A percentile compares a stretch with the other conserved stretches of the same genome.
phyloP scores from a whole-genome alignment of 2,329 filamentous ascomycete species.

The Fusarium verrucosum region DNA sequence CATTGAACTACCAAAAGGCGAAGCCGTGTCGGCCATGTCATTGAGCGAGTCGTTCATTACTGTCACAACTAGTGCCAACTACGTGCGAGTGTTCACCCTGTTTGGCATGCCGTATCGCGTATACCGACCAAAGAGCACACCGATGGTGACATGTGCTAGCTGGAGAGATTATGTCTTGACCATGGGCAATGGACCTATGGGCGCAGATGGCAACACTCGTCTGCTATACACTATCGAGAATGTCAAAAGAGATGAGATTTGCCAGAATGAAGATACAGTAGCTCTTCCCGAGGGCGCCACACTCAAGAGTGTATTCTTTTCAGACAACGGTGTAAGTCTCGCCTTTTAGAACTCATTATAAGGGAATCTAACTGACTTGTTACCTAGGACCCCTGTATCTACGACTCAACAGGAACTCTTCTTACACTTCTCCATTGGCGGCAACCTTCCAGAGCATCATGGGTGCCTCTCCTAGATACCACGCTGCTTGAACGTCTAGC shows the following conservation, averaged over 20 bases:
- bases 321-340: constrained; percentile 78
- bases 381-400: constrained; percentile 87
- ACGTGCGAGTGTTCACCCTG: constrained; percentile 90
- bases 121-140: constrained; percentile 89
- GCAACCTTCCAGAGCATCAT: constrained; percentile 81
- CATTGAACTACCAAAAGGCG: constrained; percentile 85
- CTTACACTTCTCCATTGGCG: constrained; percentile 93
- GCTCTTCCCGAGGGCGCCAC: constrained; percentile 79
- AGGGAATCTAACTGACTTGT: constrained; percentile 8
- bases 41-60: constrained; percentile 91
- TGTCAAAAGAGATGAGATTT: constrained; percentile 91
- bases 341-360: neutral
- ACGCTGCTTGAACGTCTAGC: constrained; percentile 82
- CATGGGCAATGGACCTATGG: constrained; percentile 89
- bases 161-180: constrained; percentile 98
- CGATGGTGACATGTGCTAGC: constrained; percentile 90
- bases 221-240: constrained; percentile 94
- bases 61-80: constrained; percentile 85
- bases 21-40: constrained; percentile 86
- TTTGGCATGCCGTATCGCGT: constrained; percentile 90
- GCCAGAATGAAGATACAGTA: constrained; percentile 91
- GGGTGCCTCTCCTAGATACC: constrained; percentile 94
- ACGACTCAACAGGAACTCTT: constrained; percentile 90
- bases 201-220: constrained; percentile 78
- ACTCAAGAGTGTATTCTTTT: constrained; percentile 88